Conservation (phyloP, 345 rosid species). For the Brassica incana region DNA sequence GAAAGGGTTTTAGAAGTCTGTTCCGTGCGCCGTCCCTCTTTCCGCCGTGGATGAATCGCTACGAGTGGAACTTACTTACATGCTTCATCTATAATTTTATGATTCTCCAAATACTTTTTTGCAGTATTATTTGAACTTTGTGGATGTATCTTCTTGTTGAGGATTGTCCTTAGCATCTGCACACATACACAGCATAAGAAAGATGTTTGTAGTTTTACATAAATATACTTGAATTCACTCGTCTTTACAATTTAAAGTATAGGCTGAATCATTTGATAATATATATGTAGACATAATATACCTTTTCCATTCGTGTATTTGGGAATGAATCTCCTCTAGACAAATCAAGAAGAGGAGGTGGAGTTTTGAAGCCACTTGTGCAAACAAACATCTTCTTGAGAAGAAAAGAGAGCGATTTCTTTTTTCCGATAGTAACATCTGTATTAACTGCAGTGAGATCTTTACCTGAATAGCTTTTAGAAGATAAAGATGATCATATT, state of each 20-base stretch:
- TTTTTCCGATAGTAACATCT: conserved; percentile 40
- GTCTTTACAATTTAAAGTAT: background rate
- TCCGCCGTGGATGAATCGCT: too few relatives aligned
- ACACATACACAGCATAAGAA: background rate
- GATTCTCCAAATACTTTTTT: conserved; percentile 48
- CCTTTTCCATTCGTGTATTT: conserved; percentile 71
- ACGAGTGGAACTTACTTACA: too few relatives aligned
- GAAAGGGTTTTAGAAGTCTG: too few relatives aligned
- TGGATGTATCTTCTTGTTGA: conserved; percentile 76
- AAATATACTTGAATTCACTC: background rate
- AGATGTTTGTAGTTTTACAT: background rate
- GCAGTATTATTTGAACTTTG: conserved; percentile 41
- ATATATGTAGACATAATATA: conserved; percentile 25
- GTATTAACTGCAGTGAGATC: conserved; percentile 20
- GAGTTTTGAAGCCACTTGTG: conserved; percentile 54
- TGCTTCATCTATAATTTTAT: conserved; percentile 20
- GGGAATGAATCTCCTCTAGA: conserved; percentile 51
- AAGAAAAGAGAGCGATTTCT: conserved; percentile 58
- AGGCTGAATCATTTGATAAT: conserved; percentile 6
- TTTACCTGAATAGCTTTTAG: conserved; percentile 23
- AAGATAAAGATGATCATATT: conserved; percentile 23
- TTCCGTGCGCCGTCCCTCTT: too few relatives aligned
- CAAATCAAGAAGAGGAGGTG: conserved; percentile 44
- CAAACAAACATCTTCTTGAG: conserved; percentile 68
- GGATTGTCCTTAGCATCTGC: conserved; percentile 62